Evolutionary conservation across 2,329 filamentous ascomycete species (phyloP), one percentile per base, ranked within the genome.

Genomic region (Aquanectria penicillioides): DNA sequence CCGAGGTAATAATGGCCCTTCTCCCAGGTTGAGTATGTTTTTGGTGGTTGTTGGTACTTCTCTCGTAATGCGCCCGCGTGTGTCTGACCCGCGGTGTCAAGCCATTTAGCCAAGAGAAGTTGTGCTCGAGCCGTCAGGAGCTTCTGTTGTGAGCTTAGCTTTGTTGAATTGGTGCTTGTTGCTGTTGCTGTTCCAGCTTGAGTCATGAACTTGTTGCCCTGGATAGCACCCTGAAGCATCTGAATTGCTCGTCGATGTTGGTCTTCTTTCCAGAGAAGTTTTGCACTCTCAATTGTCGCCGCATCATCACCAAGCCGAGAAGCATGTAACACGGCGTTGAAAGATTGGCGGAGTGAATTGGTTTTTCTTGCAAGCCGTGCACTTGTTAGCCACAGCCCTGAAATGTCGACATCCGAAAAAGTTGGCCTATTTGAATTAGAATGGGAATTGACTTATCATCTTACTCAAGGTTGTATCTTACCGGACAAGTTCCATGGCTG

Each of bases 1-100:
- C 95, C 95, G 9, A 99, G 85, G 74, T 97, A 97, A 74, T 98
- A 99, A 73, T 98, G 94, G 0, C 93, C 94, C 75, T 97, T 98
- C 73, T 99, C 95, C 94, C 94, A 99, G 48, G 87, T 87, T 5
- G 81, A 78, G 67, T 82, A 80, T 1, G 86, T 88, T 71, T 85
- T 88, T n/a, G 91, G 86, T 1, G 94, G 94, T 65, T 90, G 86
- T 62, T 93, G 89, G 69, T 97, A 99, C 71, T 92, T 92, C 51
- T 88, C 84, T 40, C 92, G 87, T 63, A 98, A 84, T 4, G 91
- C 88, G 38, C 87, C 85, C 4, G 92, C 91, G 69, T 97, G 91
- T 2, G 93, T 97, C 74, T 98, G 94, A 5, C 95, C 95, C n/a
- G 94, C 92, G 54, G 86, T 89, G 71, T 98, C 96, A 23, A 97